Evolutionary conservation across 495 filamentous ascomycete genomes (phyloP).

Genomic region (Penicillium desertorum): DNA sequence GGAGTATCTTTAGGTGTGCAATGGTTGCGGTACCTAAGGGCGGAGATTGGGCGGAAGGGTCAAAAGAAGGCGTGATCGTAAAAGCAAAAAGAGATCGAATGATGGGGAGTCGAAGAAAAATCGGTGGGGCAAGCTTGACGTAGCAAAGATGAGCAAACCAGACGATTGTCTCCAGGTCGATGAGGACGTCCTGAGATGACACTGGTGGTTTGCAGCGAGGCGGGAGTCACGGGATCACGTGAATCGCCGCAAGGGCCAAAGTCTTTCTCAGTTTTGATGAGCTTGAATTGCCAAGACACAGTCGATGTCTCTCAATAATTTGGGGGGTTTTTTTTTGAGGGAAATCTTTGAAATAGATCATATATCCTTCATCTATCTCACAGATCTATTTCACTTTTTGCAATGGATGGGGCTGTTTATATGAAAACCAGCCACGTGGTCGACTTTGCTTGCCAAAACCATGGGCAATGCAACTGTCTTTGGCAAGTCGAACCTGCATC

Average conservation of each 20-base stretch:
- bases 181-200: slow-evolving; percentile 30
- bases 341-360: background rate
- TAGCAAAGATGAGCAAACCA: slow-evolving; percentile 20
- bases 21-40: slow-evolving; percentile 32
- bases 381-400: background rate
- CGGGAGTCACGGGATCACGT: slow-evolving; percentile 37
- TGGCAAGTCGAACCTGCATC: background rate
- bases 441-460: background rate
- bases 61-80: slow-evolving; percentile 28
- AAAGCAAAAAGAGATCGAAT: slow-evolving; percentile 19
- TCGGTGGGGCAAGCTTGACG: slow-evolving; percentile 14
- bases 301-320: background rate
- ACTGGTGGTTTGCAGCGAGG: slow-evolving; percentile 45
- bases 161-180: slow-evolving; percentile 27
- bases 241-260: slow-evolving; percentile 34
- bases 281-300: slow-evolving; percentile 11
- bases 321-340: background rate
- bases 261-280: slow-evolving; percentile 15
- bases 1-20: slow-evolving; percentile 17
- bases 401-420: background rate
- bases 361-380: background rate
- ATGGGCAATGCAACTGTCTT: slow-evolving; percentile 2
- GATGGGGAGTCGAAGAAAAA: slow-evolving; percentile 13
- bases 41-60: slow-evolving; percentile 36
- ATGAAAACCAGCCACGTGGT: slow-evolving; percentile 2